These are phyloP conservation scores for Phanerochaete sordida DNA, from an alignment of 768 basidiomycete genomes.

Conservation along the genomic window DNA sequence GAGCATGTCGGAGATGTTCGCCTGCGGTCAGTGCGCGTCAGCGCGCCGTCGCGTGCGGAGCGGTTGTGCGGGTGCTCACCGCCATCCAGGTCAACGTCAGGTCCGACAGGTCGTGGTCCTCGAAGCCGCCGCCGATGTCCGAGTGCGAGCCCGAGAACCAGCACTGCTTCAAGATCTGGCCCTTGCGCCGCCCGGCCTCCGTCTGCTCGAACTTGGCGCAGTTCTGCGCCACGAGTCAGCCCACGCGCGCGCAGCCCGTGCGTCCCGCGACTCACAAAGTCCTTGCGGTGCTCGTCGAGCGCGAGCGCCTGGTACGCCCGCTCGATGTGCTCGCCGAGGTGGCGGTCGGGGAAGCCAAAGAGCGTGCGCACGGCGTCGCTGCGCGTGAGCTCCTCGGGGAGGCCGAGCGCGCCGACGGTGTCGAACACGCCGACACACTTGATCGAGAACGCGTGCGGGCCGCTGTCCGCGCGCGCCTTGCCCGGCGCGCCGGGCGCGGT, in stretches of 20 bases:
- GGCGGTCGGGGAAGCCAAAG: slow-evolving; percentile 62
- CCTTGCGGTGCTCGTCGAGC: slow-evolving; percentile 59
- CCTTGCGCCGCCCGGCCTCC: slow-evolving; percentile 44
- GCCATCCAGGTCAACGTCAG: slow-evolving; percentile 63
- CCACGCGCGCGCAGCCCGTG: not conserved
- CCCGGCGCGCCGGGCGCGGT: slow-evolving; percentile 48
- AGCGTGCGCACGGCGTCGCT: slow-evolving; percentile 43
- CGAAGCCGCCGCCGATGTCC: slow-evolving; percentile 64
- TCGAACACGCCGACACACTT: slow-evolving; percentile 80
- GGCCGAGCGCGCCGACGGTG: slow-evolving; percentile 69
- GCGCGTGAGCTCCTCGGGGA: slow-evolving; percentile 61
- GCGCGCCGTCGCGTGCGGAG: not conserved
- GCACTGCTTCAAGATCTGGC: slow-evolving; percentile 65
- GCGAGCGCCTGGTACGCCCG: slow-evolving; percentile 69
- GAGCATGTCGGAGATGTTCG: slow-evolving; percentile 52
- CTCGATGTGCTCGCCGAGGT: slow-evolving; percentile 60
- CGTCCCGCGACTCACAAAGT: slow-evolving; percentile 50
- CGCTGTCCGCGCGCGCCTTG: slow-evolving; percentile 45
- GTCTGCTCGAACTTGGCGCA: slow-evolving; percentile 65
- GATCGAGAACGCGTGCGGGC: slow-evolving; percentile 49
- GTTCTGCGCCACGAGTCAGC: slow-evolving; percentile 32
- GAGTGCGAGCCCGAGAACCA: slow-evolving; percentile 64
- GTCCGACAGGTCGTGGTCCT: slow-evolving; percentile 65
- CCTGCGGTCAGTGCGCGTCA: slow-evolving; percentile 31
- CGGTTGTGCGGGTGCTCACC: slow-evolving; percentile 32